Evolutionary conservation across 495 filamentous ascomycete genomes (phyloP).

Genomic region (Staphylotrichum longicolle): DNA sequence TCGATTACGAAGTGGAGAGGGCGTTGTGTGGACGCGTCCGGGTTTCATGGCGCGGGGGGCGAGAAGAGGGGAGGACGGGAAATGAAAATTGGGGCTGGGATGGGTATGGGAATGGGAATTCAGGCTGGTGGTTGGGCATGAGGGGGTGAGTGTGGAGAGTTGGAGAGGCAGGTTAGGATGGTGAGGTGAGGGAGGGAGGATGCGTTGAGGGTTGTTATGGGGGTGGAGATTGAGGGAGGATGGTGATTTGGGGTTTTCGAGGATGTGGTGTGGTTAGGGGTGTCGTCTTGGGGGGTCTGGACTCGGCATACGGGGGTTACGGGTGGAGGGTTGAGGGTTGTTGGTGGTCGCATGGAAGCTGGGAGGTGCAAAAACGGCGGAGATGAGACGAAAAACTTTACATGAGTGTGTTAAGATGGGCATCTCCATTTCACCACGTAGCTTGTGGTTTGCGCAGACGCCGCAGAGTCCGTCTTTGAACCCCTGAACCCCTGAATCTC

Average conservation of each 20-base stretch:
- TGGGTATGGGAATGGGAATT: too few relatives aligned
- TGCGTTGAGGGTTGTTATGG: constrained; percentile 17
- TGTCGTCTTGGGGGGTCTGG: not conserved
- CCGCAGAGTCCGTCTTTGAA: too few relatives aligned
- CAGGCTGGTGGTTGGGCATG: not conserved
- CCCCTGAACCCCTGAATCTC: too few relatives aligned
- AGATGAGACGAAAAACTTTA: too few relatives aligned
- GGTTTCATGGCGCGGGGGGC: too few relatives aligned
- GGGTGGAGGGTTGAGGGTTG: too few relatives aligned
- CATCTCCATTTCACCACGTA: too few relatives aligned
- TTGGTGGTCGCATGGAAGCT: too few relatives aligned
- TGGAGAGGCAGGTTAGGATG: constrained; percentile 13
- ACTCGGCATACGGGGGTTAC: not conserved
- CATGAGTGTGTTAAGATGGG: too few relatives aligned
- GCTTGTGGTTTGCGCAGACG: too few relatives aligned
- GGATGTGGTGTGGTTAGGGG: not conserved
- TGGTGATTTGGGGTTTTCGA: not conserved
- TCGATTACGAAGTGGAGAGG: constrained; percentile 14
- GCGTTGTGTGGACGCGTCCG: constrained; percentile 5
- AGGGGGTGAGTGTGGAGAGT: constrained; percentile 8
- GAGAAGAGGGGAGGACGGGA: not conserved
- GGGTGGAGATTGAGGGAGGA: constrained; percentile 17
- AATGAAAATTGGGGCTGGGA: too few relatives aligned
- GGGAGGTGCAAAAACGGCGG: too few relatives aligned
- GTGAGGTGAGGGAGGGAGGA: constrained; percentile 8